A percentile compares a stretch with the other conserved stretches of the same genome.
These are phyloP conservation scores for Tuber aestivum DNA, from an alignment of 495 filamentous ascomycete genomes.

Conservation along the genomic window DNA sequence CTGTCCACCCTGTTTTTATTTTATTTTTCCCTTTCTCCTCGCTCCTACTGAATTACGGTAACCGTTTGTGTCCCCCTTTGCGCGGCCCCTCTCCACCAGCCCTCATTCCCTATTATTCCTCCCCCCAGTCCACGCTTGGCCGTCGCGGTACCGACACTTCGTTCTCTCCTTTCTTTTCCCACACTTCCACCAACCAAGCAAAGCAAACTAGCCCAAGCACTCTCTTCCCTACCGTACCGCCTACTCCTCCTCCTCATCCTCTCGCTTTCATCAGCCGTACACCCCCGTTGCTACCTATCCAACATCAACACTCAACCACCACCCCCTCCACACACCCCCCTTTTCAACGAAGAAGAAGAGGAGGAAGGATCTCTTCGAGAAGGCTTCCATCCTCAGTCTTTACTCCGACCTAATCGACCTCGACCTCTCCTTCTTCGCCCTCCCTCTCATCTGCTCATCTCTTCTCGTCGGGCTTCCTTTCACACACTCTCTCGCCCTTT, in stretches of 20 bases:
- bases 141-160: slow-evolving; percentile 31
- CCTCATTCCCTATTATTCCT: slow-evolving; percentile 18
- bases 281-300: slow-evolving; percentile 9
- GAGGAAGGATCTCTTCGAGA: slow-evolving; percentile 36
- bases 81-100: slow-evolving; percentile 30
- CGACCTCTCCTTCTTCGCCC: slow-evolving; percentile 26
- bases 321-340: slow-evolving; percentile 18
- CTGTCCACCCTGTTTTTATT: neutral
- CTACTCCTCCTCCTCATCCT: neutral
- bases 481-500: slow-evolving; percentile 14
- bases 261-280: slow-evolving; percentile 7
- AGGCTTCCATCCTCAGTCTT: slow-evolving; percentile 39
- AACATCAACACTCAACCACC: slow-evolving; percentile 25
- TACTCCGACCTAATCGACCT: slow-evolving; percentile 37
- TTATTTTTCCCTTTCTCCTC: slow-evolving; percentile 16
- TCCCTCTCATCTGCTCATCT: slow-evolving; percentile 15
- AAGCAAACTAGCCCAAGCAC: slow-evolving; percentile 15
- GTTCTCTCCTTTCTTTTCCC: slow-evolving; percentile 35
- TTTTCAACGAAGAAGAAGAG: slow-evolving; percentile 33
- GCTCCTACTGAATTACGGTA: slow-evolving; percentile 28
- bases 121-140: slow-evolving; percentile 19
- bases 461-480: slow-evolving; percentile 17
- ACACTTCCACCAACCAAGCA: slow-evolving; percentile 9
- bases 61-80: slow-evolving; percentile 27
- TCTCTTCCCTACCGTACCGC: neutral